Conservation (phyloP, 331 rosid genomes). For the Pyrus hybrid region DNA sequence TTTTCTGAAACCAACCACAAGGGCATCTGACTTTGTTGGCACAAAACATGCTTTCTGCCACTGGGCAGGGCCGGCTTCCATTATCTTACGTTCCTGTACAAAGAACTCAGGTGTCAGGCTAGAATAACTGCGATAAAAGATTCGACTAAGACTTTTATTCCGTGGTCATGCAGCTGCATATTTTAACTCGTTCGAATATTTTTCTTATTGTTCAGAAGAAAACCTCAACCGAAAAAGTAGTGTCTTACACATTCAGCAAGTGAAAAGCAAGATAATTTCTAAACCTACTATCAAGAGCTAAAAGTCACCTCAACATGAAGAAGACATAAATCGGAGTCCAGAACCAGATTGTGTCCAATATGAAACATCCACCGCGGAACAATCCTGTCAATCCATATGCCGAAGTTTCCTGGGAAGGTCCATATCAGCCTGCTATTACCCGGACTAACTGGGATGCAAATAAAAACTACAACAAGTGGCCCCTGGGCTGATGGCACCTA, state of each 20-base stretch:
- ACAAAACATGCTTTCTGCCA: constrained; percentile 87
- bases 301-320: constrained; percentile 87
- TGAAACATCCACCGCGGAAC: constrained; percentile 89
- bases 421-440: constrained; percentile 90
- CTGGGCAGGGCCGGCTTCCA: constrained; percentile 41
- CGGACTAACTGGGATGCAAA: constrained; percentile 89
- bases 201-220: background rate
- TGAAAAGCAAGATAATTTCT: background rate
- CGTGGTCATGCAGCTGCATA: background rate
- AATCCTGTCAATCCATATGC: constrained; percentile 57
- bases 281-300: background rate
- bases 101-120: constrained; percentile 12
- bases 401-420: constrained; percentile 84
- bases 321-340: constrained; percentile 90
- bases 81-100: constrained; percentile 55
- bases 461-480: constrained; percentile 39
- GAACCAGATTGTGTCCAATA: constrained; percentile 67
- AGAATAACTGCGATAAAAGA: background rate
- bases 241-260: background rate
- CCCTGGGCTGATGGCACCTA: constrained; percentile 39
- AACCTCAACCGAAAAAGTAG: background rate
- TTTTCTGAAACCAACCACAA: constrained; percentile 65
- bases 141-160: background rate
- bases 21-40: constrained; percentile 82
- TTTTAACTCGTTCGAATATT: background rate